Evolutionary conservation across 192 early-diverging fungal species (phyloP).

Genomic region (Coemansia sp.): DNA sequence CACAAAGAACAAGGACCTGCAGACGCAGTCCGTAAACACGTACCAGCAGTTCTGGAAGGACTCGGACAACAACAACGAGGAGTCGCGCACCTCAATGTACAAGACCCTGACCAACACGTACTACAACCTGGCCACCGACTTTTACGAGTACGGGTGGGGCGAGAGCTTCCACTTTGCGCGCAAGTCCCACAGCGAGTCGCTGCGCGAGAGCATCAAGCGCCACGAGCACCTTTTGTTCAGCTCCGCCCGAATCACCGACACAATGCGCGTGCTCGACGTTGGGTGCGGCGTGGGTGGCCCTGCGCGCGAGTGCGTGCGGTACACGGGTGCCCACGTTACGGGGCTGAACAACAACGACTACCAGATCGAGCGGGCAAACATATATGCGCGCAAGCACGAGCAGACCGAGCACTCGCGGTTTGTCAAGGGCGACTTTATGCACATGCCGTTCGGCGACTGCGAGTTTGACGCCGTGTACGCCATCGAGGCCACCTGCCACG

Average conservation of each 20-base stretch:
- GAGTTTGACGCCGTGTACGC: constrained; percentile 89
- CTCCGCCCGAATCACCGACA: constrained; percentile 65
- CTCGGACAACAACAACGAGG: constrained; percentile 59
- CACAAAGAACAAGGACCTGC: constrained; percentile 66
- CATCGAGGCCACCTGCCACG: constrained; percentile 95
- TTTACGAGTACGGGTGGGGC: constrained; percentile 89
- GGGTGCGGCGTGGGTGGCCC: constrained; percentile 98
- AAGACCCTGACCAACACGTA: constrained; percentile 76
- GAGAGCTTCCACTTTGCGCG: constrained; percentile 91
- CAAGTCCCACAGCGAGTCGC: constrained; percentile 72
- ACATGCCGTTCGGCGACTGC: constrained; percentile 82
- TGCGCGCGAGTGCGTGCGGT: constrained; percentile 86
- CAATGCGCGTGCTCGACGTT: constrained; percentile 81
- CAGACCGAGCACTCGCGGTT: constrained; percentile 61
- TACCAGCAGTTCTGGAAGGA: constrained; percentile 74
- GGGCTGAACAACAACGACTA: constrained; percentile 98
- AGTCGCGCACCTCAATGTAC: constrained; percentile 60
- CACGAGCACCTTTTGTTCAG: constrained; percentile 89
- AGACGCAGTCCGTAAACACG: constrained; percentile 63
- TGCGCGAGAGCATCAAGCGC: constrained; percentile 78
- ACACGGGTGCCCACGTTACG: constrained; percentile 84
- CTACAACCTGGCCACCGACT: constrained; percentile 81
- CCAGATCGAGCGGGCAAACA: constrained; percentile 77
- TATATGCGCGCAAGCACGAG: constrained; percentile 68
- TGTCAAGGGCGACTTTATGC: constrained; percentile 85